phyloP scores from a whole-genome alignment of 2,329 filamentous ascomycete species.

The Helicocarpus griseus region DNA sequence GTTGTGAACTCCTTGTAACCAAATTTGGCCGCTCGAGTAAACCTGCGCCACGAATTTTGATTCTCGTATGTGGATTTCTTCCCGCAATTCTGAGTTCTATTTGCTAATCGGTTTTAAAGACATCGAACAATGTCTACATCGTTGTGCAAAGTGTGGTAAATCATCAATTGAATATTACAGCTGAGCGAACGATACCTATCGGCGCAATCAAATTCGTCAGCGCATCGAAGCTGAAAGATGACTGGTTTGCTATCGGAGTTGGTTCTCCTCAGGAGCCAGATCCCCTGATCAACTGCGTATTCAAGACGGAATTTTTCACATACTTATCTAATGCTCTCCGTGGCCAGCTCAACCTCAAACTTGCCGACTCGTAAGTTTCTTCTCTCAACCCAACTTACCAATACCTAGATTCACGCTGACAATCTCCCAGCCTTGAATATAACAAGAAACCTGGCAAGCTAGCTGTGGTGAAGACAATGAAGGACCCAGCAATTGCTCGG shows the following conservation, averaged over 20 bases:
- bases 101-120: constrained; percentile 33
- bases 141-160: constrained; percentile 77
- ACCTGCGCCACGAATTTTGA: constrained; percentile 70
- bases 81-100: neutral
- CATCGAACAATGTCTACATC: constrained; percentile 78
- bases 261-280: constrained; percentile 88
- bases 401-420: constrained; percentile 12
- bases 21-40: constrained; percentile 97
- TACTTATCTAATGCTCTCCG: constrained; percentile 74
- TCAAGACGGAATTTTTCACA: constrained; percentile 96
- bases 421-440: constrained; percentile 60
- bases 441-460: constrained; percentile 96
- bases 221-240: constrained; percentile 71
- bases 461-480: constrained; percentile 77
- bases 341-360: constrained; percentile 70
- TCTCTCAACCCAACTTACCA: constrained; percentile 16
- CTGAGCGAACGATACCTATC: constrained; percentile 73
- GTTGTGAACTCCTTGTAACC: constrained; percentile 78
- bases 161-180: constrained; percentile 66
- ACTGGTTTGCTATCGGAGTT: constrained; percentile 91
- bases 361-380: constrained; percentile 54
- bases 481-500: constrained; percentile 63
- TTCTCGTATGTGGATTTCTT: constrained; percentile 46
- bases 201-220: constrained; percentile 84
- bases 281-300: constrained; percentile 81